These are phyloP conservation scores for Talaromyces ruber DNA, from an alignment of 495 filamentous ascomycete species.

Conservation along the genomic window DNA sequence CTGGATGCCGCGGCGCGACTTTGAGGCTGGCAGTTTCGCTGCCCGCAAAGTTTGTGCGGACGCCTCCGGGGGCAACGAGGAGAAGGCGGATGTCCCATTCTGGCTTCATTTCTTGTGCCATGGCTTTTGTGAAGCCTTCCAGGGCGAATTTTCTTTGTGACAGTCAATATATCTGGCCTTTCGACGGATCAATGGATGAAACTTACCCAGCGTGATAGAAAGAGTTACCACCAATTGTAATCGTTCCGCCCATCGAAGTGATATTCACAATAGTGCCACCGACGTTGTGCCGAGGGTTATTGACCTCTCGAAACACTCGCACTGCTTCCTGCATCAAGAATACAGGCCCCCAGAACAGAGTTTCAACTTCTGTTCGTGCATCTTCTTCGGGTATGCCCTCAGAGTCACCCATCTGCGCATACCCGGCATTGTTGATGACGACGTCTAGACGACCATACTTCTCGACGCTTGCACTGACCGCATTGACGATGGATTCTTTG, in stretches of 20 bases:
- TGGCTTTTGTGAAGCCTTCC: conserved; percentile 47
- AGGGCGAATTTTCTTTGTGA: conserved; percentile 39
- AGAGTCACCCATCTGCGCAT: conserved; percentile 30
- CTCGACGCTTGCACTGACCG: conserved; percentile 19
- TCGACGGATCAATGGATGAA: neutral
- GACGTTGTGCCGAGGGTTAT: conserved; percentile 8
- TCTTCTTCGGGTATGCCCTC: conserved; percentile 33
- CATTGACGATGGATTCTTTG: conserved; percentile 21
- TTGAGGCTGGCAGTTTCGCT: conserved; percentile 8
- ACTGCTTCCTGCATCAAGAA: conserved; percentile 33
- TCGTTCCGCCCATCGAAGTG: conserved; percentile 41
- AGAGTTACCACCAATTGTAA: conserved; percentile 33
- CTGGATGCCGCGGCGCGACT: conserved; percentile 10
- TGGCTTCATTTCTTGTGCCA: conserved; percentile 38
- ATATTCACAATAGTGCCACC: conserved; percentile 49
- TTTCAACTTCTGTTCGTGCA: conserved; percentile 35
- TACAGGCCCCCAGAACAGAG: conserved; percentile 47
- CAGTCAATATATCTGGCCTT: neutral
- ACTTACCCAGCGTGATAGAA: conserved; percentile 28
- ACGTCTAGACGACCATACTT: conserved; percentile 38
- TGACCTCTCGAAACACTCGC: conserved; percentile 32
- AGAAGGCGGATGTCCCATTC: conserved; percentile 35
- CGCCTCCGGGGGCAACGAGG: conserved; percentile 15
- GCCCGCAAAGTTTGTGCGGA: conserved; percentile 15
- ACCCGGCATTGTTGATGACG: conserved; percentile 49